Conservation (phyloP, 2,329 filamentous ascomycete genomes). For the Talaromyces sp. region DNA sequence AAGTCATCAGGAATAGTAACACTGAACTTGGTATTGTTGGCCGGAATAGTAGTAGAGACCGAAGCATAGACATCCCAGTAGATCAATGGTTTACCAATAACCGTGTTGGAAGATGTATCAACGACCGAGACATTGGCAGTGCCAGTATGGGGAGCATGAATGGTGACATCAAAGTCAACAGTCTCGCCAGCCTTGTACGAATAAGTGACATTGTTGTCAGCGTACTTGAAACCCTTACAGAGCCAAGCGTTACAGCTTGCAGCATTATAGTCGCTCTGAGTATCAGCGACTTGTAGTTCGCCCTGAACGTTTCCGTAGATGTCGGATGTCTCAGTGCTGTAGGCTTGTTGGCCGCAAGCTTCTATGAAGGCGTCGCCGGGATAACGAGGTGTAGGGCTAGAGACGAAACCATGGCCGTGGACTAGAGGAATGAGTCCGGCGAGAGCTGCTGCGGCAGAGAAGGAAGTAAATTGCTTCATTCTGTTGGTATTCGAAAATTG, state of each 20-base stretch:
- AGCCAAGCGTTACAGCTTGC: conserved; percentile 56
- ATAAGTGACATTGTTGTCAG: conserved; percentile 57
- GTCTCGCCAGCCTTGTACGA: conserved; percentile 53
- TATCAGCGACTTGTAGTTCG: conserved; percentile 52
- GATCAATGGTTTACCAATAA: conserved; percentile 40
- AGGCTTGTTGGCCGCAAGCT: conserved; percentile 59
- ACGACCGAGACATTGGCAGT: conserved; percentile 55
- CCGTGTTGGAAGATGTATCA: conserved; percentile 47
- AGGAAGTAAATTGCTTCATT: conserved; percentile 49
- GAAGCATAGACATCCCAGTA: conserved; percentile 37
- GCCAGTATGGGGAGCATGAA: conserved; percentile 53
- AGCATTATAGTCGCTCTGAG: conserved; percentile 54
- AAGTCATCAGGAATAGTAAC: conserved; percentile 36
- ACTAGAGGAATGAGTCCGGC: conserved; percentile 51
- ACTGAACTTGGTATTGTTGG: conserved; percentile 33
- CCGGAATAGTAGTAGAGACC: conserved; percentile 28
- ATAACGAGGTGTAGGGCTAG: conserved; percentile 51
- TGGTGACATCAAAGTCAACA: conserved; percentile 48
- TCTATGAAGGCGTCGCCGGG: conserved; percentile 55
- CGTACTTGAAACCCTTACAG: conserved; percentile 62
- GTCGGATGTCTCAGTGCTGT: conserved; percentile 57
- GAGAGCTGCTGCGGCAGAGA: conserved; percentile 38
- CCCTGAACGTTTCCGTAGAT: conserved; percentile 62
- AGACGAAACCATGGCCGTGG: conserved; percentile 58
- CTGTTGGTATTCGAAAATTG: conserved; percentile 19